Conservation (phyloP, 2,329 filamentous ascomycete genomes). For the Lasiodiplodia sp. region DNA sequence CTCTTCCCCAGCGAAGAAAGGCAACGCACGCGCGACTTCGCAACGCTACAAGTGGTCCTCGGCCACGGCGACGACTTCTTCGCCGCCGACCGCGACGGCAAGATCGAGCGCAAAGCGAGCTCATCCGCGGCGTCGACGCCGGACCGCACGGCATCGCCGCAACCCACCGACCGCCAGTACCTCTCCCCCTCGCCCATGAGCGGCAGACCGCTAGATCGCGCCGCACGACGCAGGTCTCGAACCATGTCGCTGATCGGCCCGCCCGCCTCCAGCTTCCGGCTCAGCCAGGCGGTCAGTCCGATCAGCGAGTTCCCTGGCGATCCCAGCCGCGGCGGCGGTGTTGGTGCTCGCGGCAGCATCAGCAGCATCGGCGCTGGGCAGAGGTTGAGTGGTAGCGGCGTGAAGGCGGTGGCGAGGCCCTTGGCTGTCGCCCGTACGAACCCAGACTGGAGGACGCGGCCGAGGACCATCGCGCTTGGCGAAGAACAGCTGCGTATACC, state of each 20-base stretch:
- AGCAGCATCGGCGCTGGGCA: not conserved
- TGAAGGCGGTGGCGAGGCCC: not conserved
- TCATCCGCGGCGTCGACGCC: conserved; percentile 11
- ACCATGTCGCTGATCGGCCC: conserved; percentile 43
- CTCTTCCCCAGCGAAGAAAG: conserved; percentile 42
- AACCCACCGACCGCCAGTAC: conserved; percentile 31
- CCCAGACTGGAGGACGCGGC: not conserved
- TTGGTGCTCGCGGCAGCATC: too few species aligned
- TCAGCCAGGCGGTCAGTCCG: conserved; percentile 33
- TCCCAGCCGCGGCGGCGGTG: not conserved
- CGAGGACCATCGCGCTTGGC: conserved; percentile 25
- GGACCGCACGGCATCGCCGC: conserved; percentile 32
- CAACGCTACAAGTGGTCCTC: conserved; percentile 48
- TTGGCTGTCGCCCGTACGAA: not conserved
- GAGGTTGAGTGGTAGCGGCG: not conserved
- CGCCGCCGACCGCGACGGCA: conserved; percentile 48
- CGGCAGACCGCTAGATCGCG: conserved; percentile 32
- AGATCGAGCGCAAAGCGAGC: conserved; percentile 46
- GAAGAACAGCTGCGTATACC: conserved; percentile 16
- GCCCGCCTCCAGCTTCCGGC: conserved; percentile 35
- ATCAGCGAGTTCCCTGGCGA: conserved; percentile 31
- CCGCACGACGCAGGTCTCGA: conserved; percentile 37
- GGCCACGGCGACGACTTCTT: conserved; percentile 50
- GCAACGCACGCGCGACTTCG: conserved; percentile 39
- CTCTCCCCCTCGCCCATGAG: not conserved